phyloP scores from a whole-genome alignment of 371 early-diverging fungal genomes.

The Rhizopus delemar region DNA sequence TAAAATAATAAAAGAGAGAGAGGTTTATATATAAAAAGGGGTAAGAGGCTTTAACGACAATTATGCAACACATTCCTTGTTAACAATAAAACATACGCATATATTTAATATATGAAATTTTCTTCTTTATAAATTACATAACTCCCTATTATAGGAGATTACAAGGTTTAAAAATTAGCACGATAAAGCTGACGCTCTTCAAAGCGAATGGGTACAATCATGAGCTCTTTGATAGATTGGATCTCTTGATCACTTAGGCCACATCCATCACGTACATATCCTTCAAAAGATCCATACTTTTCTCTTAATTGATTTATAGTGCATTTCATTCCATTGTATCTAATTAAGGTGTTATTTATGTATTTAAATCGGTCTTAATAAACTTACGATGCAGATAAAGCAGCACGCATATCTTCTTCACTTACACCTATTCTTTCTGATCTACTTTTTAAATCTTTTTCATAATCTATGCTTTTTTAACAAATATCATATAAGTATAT shows the following conservation, averaged over 20 bases:
- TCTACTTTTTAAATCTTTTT: conserved; percentile 18
- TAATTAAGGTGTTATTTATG: conserved; percentile 3
- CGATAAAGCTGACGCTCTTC: conserved; percentile 43
- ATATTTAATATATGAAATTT: conserved; percentile 5
- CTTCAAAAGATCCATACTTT: conserved; percentile 38
- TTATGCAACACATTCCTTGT: conserved; percentile 5
- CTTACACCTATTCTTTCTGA: conserved; percentile 24
- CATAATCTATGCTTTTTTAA: conserved; percentile 9
- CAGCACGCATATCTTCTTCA: conserved; percentile 34
- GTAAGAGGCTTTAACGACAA: background rate
- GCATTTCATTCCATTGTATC: conserved; percentile 30
- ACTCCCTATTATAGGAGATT: background rate
- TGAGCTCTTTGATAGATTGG: conserved; percentile 23
- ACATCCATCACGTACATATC: conserved; percentile 29
- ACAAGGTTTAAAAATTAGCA: conserved; percentile 23
- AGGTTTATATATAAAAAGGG: conserved; percentile 2
- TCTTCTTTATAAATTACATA: conserved; percentile 1
- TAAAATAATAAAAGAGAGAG: conserved; percentile 7
- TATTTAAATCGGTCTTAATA: background rate
- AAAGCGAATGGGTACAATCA: conserved; percentile 38
- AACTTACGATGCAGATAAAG: conserved; percentile 44
- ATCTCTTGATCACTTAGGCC: conserved; percentile 25
- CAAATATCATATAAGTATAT: background rate
- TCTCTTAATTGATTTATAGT: conserved; percentile 24
- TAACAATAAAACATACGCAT: conserved; percentile 1